Evolutionary conservation across 164 flowering plant species (phyloP).

Genomic region (Tinospora cordifolia): DNA sequence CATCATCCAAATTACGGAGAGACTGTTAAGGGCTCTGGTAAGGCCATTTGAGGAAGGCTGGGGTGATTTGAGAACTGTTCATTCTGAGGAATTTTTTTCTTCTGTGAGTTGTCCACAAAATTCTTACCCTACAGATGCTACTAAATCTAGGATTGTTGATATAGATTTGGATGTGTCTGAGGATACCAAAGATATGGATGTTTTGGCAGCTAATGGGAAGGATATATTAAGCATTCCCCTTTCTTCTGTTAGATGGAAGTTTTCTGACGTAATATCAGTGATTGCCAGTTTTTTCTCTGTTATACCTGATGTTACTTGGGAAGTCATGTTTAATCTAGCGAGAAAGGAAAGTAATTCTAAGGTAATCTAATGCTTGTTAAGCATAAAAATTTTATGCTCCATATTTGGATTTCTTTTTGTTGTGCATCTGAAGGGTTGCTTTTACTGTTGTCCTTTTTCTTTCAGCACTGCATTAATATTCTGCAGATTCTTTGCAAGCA

Average conservation of each 20-base stretch:
- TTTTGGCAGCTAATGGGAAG: constrained; percentile 29
- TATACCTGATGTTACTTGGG: constrained; percentile 59
- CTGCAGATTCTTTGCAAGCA: constrained; percentile 47
- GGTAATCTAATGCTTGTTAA: constrained; percentile 30
- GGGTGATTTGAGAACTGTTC: constrained; percentile 17
- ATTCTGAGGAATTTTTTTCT: constrained; percentile 29
- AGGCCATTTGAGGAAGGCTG: constrained; percentile 42
- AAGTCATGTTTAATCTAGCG: constrained; percentile 49
- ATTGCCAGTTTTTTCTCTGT: constrained; percentile 61
- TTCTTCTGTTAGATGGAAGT: constrained; percentile 44
- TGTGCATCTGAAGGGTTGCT: neutral
- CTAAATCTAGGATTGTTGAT: constrained; percentile 48
- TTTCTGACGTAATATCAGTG: constrained; percentile 55
- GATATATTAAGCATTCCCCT: constrained; percentile 21
- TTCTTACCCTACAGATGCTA: constrained; percentile 15
- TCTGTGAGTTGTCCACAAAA: constrained; percentile 18
- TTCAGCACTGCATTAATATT: constrained; percentile 48
- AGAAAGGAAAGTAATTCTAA: constrained; percentile 46
- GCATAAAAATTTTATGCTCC: neutral
- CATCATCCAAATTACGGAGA: constrained; percentile 40
- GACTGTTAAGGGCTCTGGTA: constrained; percentile 48
- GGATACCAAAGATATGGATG: constrained; percentile 43
- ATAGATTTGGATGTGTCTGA: constrained; percentile 68
- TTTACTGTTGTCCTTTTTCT: neutral
- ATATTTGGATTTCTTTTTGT: neutral